These are phyloP conservation scores for Sutorius eximius DNA, from an alignment of 1,284 basidiomycete genomes.

Conservation along the genomic window DNA sequence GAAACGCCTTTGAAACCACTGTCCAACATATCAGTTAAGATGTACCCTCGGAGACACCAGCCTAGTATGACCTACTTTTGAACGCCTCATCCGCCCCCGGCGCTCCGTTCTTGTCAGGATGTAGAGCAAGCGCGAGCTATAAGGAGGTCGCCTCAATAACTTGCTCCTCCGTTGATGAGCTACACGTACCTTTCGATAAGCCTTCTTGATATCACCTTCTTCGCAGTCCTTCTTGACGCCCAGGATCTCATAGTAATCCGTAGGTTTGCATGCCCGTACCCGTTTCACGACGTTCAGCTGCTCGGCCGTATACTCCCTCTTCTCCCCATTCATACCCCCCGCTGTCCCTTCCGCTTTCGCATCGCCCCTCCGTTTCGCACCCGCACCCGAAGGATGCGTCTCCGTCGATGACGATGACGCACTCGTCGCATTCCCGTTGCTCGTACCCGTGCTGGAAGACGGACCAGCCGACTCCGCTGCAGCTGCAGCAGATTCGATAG, in stretches of 20 bases:
- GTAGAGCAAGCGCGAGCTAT: constrained; percentile 88
- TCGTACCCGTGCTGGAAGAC: constrained; percentile 29
- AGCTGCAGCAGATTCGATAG: constrained; percentile 56
- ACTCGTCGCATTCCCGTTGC: constrained; percentile 34
- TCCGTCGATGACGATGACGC: constrained; percentile 53
- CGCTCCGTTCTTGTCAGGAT: constrained; percentile 98
- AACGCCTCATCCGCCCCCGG: constrained; percentile 99
- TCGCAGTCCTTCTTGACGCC: constrained; percentile 82
- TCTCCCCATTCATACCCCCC: constrained; percentile 60
- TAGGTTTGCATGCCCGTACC: constrained; percentile 81
- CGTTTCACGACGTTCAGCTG: constrained; percentile 86
- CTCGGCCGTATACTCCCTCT: constrained; percentile 85
- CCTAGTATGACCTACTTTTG: constrained; percentile 70
- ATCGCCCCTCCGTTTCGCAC: constrained; percentile 56
- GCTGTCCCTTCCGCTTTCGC: constrained; percentile 45
- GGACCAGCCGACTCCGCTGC: constrained; percentile 36
- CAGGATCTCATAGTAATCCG: constrained; percentile 95
- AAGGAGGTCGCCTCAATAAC: constrained; percentile 19
- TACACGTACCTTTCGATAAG: constrained; percentile 87
- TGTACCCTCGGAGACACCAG: background rate
- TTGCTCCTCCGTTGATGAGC: background rate
- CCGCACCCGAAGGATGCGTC: constrained; percentile 65
- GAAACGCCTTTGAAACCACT: constrained; percentile 99
- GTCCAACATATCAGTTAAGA: constrained; percentile 16
- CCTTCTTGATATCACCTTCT: constrained; percentile 92